A percentile compares a stretch with the other conserved stretches of the same genome.
Conservation (phyloP, 1,139 yeast species). For the Pichia sp. region DNA sequence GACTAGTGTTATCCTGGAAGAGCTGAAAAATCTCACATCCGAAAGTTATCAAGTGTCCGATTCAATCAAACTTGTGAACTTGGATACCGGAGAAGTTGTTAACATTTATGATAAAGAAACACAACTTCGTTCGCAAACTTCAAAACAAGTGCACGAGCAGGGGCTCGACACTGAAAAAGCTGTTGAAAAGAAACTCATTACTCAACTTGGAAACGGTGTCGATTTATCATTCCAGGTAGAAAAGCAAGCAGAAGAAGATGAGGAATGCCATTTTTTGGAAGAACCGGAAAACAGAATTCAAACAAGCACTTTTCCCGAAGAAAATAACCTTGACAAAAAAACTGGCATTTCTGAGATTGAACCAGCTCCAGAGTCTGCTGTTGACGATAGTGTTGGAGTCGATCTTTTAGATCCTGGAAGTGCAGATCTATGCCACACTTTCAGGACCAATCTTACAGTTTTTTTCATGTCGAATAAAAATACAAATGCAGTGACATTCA, state of each 20-base stretch:
- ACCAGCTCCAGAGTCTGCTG: conserved; percentile 12
- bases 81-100: conserved; percentile 17
- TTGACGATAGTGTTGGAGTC: background rate
- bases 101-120: conserved; percentile 6
- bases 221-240: no score
- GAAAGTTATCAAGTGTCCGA: conserved; percentile 16
- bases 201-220: no score
- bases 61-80: conserved; percentile 24
- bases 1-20: conserved; percentile 25
- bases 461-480: conserved; percentile 14
- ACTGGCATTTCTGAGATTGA: conserved; percentile 5
- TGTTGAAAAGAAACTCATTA: no score
- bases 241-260: background rate
- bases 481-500: conserved; percentile 3
- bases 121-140: no score
- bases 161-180: no score
- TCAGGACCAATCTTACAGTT: conserved; percentile 10
- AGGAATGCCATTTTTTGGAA: background rate
- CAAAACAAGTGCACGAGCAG: no score
- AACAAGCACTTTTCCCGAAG: background rate
- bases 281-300: background rate
- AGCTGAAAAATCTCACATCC: conserved; percentile 23
- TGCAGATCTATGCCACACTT: conserved; percentile 2
- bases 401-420: background rate
- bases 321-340: background rate